Evolutionary conservation across 768 basidiomycete genomes (phyloP).

Genomic region (Amanita thiersii): DNA sequence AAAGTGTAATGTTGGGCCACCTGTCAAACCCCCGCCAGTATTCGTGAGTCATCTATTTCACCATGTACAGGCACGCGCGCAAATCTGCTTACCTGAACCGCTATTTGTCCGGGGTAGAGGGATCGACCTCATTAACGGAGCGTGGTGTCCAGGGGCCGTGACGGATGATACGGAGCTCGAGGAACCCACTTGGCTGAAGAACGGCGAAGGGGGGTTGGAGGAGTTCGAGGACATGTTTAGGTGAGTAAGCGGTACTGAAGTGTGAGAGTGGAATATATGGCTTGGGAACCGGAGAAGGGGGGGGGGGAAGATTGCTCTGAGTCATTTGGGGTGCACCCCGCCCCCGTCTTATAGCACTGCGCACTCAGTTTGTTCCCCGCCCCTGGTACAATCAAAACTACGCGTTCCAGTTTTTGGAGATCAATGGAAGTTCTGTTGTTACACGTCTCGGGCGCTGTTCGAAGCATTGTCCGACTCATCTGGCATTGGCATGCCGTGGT

Average conservation of each 20-base stretch:
- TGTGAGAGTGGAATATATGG: background rate
- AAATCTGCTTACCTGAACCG: no score
- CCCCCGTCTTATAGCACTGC: constrained; percentile 5
- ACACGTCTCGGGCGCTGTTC: background rate
- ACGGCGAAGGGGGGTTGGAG: no score
- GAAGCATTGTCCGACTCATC: constrained; percentile 6
- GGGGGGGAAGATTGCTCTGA: constrained; percentile 1
- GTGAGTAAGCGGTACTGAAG: background rate
- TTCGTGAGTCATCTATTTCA: constrained; percentile 2
- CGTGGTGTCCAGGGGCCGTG: no score
- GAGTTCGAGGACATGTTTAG: no score
- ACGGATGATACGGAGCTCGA: no score
- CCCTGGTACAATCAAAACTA: background rate
- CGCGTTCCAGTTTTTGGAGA: background rate
- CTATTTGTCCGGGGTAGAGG: no score
- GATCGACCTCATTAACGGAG: no score
- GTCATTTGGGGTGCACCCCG: constrained; percentile 2
- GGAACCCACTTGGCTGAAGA: no score
- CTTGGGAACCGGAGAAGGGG: background rate
- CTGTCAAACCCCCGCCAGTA: background rate
- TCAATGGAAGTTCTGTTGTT: constrained; percentile 1
- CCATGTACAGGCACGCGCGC: no score
- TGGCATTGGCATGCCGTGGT: background rate
- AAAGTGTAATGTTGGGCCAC: background rate
- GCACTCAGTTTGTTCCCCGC: constrained; percentile 1